phyloP scores from a whole-genome alignment of 1,284 basidiomycete species.

The Ceratobasidium sp. region DNA sequence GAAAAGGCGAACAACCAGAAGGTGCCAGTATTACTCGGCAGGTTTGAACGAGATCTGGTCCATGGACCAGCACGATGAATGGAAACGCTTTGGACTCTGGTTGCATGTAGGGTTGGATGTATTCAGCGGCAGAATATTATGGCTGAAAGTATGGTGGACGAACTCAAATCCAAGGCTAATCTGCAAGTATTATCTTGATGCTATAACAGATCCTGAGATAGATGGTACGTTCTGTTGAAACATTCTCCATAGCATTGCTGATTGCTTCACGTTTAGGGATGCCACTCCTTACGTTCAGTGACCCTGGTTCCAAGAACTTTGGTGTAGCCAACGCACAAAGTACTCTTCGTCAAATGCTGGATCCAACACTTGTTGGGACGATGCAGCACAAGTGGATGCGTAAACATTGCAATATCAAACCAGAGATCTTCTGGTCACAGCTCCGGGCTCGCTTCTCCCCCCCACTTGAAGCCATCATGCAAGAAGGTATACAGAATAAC shows the following conservation, averaged over 20 bases:
- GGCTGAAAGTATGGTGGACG: slow-evolving; percentile 59
- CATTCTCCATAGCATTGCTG: neutral
- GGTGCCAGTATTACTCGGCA: slow-evolving; percentile 46
- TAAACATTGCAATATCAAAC: slow-evolving; percentile 54
- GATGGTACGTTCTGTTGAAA: slow-evolving; percentile 46
- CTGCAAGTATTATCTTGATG: slow-evolving; percentile 52
- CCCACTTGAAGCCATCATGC: slow-evolving; percentile 50
- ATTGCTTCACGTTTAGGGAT: slow-evolving; percentile 46
- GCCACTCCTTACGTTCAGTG: slow-evolving; percentile 56
- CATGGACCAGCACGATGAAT: slow-evolving; percentile 59
- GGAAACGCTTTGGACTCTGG: slow-evolving; percentile 55
- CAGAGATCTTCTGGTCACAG: slow-evolving; percentile 55
- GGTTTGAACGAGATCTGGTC: slow-evolving; percentile 57
- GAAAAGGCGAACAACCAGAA: neutral
- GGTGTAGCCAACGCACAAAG: slow-evolving; percentile 57
- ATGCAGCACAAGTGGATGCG: slow-evolving; percentile 55
- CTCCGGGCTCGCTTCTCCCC: slow-evolving; percentile 50
- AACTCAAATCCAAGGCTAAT: slow-evolving; percentile 57
- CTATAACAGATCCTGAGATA: slow-evolving; percentile 44
- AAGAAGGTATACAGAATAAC: slow-evolving; percentile 52
- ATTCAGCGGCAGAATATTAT: slow-evolving; percentile 52
- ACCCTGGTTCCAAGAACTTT: slow-evolving; percentile 57
- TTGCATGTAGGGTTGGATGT: slow-evolving; percentile 56
- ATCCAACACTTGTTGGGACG: slow-evolving; percentile 53
- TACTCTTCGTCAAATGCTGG: slow-evolving; percentile 51